phyloP scores from a whole-genome alignment of 1,139 yeast genomes.

The Debaryomycetaceae sp. region DNA sequence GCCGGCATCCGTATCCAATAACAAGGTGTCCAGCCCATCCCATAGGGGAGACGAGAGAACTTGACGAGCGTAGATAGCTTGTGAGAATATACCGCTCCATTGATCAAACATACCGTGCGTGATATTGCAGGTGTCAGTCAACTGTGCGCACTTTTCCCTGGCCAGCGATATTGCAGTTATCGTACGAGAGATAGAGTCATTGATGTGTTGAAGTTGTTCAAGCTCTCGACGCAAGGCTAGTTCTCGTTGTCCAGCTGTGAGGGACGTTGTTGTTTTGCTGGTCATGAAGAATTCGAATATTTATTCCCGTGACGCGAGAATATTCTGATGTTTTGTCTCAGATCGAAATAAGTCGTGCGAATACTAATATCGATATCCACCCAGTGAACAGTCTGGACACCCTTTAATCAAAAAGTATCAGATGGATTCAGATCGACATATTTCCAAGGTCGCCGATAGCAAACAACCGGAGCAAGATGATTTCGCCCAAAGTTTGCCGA shows the following conservation, averaged over 20 bases:
- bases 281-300: too few species aligned
- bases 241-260: conserved; percentile 9
- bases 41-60: conserved; percentile 23
- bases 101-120: conserved; percentile 30
- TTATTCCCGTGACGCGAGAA: too few species aligned
- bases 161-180: conserved; percentile 19
- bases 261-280: too few species aligned
- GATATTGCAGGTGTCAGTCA: conserved; percentile 22
- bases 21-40: conserved; percentile 20
- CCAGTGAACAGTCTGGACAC: neutral
- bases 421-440: neutral
- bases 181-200: conserved; percentile 19
- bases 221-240: conserved; percentile 29
- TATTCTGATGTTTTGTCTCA: neutral
- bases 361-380: neutral
- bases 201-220: conserved; percentile 22
- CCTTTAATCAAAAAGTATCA: neutral
- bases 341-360: neutral
- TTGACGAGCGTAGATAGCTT: conserved; percentile 32
- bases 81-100: conserved; percentile 37
- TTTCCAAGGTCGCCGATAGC: neutral
- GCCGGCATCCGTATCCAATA: too few species aligned
- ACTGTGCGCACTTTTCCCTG: conserved; percentile 16
- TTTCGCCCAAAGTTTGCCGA: conserved; percentile 29
- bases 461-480: conserved; percentile 2